Conservation (phyloP, 2,329 filamentous ascomycete species). For the Aspergillus cejpii region DNA sequence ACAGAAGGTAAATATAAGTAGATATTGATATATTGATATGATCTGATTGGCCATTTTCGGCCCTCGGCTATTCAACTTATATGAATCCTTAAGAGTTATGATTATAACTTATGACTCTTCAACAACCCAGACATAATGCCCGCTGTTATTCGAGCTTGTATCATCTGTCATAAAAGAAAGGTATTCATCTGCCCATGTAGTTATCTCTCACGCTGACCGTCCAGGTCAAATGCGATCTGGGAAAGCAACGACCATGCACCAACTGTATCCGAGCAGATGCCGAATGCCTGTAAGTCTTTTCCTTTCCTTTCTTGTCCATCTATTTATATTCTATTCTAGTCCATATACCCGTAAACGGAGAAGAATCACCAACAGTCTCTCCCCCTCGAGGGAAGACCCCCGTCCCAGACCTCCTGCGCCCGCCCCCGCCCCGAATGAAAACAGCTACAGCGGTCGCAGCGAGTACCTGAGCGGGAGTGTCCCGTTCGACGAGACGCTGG, state of each 20-base stretch:
- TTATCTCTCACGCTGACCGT: neutral
- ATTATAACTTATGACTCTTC: neutral
- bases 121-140: neutral
- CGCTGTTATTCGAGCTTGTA: slow-evolving; percentile 24
- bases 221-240: slow-evolving; percentile 24
- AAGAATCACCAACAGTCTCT: slow-evolving; percentile 34
- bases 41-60: no score
- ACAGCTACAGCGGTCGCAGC: slow-evolving; percentile 24
- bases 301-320: no score
- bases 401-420: slow-evolving; percentile 19
- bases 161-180: slow-evolving; percentile 42
- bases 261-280: slow-evolving; percentile 21
- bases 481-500: slow-evolving; percentile 26
- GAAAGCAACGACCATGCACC: slow-evolving; percentile 23
- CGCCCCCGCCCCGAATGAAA: slow-evolving; percentile 17
- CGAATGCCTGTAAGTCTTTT: slow-evolving; percentile 25
- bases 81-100: no score
- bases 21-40: no score
- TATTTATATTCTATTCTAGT: no score
- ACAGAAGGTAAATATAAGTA: no score
- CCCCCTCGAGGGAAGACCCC: slow-evolving; percentile 20
- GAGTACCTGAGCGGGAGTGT: slow-evolving; percentile 23
- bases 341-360: slow-evolving; percentile 27
- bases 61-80: no score
- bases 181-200: slow-evolving; percentile 26